Conservation (phyloP, 345 rosid genomes). For the Pistacia vera region DNA sequence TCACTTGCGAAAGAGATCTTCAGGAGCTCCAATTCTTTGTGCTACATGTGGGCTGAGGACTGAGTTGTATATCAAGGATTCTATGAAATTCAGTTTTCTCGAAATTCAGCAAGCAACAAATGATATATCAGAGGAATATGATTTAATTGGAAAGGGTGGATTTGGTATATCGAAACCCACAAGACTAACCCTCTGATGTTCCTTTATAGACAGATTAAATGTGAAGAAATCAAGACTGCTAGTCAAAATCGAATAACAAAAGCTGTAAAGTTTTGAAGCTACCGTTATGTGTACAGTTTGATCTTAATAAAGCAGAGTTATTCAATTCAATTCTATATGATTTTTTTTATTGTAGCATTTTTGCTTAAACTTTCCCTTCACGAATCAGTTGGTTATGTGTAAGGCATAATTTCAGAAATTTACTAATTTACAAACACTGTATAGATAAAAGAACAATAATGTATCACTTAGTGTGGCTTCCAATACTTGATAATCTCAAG, state of each 20-base stretch:
- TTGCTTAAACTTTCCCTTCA: too few species aligned
- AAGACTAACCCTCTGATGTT: conserved; percentile 62
- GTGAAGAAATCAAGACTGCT: too few species aligned
- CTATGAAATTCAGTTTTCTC: conserved; percentile 41
- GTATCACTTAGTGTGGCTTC: too few species aligned
- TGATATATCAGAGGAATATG: conserved; percentile 41
- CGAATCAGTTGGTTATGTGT: too few species aligned
- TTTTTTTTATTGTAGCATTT: too few species aligned
- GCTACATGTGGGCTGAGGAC: conserved; percentile 52
- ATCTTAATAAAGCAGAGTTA: background rate
- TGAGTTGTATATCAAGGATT: conserved; percentile 44
- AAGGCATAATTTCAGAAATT: too few species aligned
- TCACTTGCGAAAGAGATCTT: conserved; percentile 22
- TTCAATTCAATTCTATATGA: too few species aligned
- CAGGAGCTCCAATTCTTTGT: conserved; percentile 54
- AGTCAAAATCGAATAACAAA: background rate
- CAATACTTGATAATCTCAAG: too few species aligned
- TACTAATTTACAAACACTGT: too few species aligned
- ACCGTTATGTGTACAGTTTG: background rate
- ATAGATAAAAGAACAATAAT: too few species aligned
- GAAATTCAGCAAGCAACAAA: conserved; percentile 59
- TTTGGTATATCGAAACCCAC: conserved; percentile 40
- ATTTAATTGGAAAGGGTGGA: conserved; percentile 66
- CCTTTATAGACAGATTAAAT: conserved; percentile 26
- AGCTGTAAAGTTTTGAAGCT: background rate